Evolutionary conservation across 2,329 filamentous ascomycete genomes (phyloP).

Genomic region (Ceratocystis cubensis): DNA sequence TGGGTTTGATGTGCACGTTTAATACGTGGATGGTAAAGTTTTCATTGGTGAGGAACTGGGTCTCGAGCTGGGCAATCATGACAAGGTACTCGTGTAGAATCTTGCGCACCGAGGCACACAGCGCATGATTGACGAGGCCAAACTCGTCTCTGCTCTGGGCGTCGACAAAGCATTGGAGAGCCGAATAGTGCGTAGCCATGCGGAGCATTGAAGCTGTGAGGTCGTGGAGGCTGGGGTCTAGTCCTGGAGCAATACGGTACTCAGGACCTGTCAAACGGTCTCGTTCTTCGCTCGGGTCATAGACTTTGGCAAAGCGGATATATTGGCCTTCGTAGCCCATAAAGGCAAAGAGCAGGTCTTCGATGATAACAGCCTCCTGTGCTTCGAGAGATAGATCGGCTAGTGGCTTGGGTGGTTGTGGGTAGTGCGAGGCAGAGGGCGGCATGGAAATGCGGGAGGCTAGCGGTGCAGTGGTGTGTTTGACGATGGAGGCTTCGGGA

Average conservation of each 20-base stretch:
- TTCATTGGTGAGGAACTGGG: constrained; percentile 77
- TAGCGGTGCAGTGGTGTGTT: constrained; percentile 56
- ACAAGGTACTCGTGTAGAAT: constrained; percentile 87
- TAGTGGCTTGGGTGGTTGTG: constrained; percentile 57
- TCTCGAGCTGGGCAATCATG: constrained; percentile 84
- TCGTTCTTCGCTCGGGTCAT: constrained; percentile 74
- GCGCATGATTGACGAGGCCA: constrained; percentile 84
- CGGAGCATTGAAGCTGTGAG: constrained; percentile 79
- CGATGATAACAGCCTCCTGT: constrained; percentile 77
- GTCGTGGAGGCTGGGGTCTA: constrained; percentile 85
- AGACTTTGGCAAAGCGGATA: constrained; percentile 70
- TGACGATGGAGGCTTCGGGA: constrained; percentile 62
- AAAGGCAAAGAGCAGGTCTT: constrained; percentile 86
- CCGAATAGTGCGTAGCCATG: constrained; percentile 87
- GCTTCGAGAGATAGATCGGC: constrained; percentile 60
- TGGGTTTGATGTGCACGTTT: constrained; percentile 81
- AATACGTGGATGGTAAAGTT: constrained; percentile 87
- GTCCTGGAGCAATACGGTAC: constrained; percentile 66
- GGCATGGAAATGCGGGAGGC: constrained; percentile 51
- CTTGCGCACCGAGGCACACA: constrained; percentile 89
- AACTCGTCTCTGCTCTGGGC: constrained; percentile 88
- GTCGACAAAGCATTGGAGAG: constrained; percentile 84
- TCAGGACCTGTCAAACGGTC: constrained; percentile 71
- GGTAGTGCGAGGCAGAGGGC: constrained; percentile 57
- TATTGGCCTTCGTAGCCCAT: constrained; percentile 99